phyloP scores from a whole-genome alignment of 2,329 filamentous ascomycete genomes.

The Xylariaceae sp. region DNA sequence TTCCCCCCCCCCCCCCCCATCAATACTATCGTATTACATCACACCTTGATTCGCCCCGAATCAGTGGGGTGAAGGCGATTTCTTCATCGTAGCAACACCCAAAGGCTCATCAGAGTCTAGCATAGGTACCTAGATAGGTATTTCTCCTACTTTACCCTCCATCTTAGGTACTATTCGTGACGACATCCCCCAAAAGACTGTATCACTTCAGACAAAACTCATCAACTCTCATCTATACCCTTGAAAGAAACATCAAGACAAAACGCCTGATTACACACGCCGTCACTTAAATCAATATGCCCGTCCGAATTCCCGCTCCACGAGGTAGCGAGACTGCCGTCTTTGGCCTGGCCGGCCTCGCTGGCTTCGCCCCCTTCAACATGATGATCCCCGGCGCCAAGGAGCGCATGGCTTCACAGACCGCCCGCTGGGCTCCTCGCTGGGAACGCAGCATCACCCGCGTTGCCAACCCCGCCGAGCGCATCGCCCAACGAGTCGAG shows the following conservation, averaged over 20 bases:
- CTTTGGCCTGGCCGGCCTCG: slow-evolving; percentile 50
- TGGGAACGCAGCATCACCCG: slow-evolving; percentile 55
- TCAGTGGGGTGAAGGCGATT: slow-evolving; percentile 12
- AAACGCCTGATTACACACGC: background rate
- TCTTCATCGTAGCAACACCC: slow-evolving; percentile 15
- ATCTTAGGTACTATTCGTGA: no score
- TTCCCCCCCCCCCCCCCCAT: background rate
- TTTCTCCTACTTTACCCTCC: background rate
- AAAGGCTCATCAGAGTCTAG: slow-evolving; percentile 11
- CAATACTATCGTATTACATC: slow-evolving; percentile 1
- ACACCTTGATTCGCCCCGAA: slow-evolving; percentile 6
- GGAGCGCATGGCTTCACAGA: slow-evolving; percentile 49
- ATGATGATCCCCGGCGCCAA: slow-evolving; percentile 52
- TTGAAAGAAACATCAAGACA: slow-evolving; percentile 10
- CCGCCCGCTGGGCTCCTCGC: slow-evolving; percentile 52
- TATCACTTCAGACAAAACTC: slow-evolving; percentile 9
- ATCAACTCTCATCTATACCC: slow-evolving; percentile 11
- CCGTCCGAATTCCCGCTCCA: slow-evolving; percentile 46
- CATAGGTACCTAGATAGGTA: slow-evolving; percentile 5
- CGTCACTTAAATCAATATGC: slow-evolving; percentile 38
- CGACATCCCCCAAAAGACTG: slow-evolving; percentile 6
- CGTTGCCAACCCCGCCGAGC: slow-evolving; percentile 44
- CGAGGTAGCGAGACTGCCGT: slow-evolving; percentile 44
- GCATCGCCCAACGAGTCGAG: slow-evolving; percentile 44
- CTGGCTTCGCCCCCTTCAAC: slow-evolving; percentile 51